These are phyloP conservation scores for Cystobasidiopsis lactophilus DNA, from an alignment of 768 basidiomycete genomes.

Conservation along the genomic window DNA sequence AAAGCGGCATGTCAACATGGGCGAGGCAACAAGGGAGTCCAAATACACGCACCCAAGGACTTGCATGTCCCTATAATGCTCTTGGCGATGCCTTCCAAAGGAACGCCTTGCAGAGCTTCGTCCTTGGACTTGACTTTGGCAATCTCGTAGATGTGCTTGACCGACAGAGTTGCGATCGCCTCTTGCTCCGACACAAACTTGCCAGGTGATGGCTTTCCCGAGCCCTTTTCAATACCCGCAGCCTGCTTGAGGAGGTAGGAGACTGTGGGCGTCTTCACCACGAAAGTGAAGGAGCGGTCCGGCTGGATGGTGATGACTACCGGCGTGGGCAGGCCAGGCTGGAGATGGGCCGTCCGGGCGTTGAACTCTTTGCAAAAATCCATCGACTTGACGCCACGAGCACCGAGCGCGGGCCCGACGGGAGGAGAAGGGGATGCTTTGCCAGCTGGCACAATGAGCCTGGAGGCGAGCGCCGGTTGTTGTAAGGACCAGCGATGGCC, in stretches of 20 bases:
- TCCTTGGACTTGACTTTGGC: conserved; percentile 88
- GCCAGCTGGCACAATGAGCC: conserved; percentile 33
- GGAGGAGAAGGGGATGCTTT: conserved; percentile 92
- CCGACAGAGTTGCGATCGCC: conserved; percentile 52
- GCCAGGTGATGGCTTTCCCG: conserved; percentile 47
- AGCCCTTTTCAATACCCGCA: conserved; percentile 72
- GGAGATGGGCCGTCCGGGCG: conserved; percentile 74
- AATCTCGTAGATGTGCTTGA: conserved; percentile 98
- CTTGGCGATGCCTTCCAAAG: conserved; percentile 66
- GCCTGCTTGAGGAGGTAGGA: conserved; percentile 78
- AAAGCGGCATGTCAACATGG: too few species aligned
- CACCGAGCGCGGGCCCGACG: conserved; percentile 89
- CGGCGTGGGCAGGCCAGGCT: conserved; percentile 64
- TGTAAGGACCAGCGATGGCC: background rate
- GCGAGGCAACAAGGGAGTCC: background rate
- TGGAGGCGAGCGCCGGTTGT: background rate
- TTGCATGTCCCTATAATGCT: conserved; percentile 72
- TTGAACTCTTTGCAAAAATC: conserved; percentile 99
- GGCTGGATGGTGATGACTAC: conserved; percentile 84
- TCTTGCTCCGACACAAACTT: conserved; percentile 19
- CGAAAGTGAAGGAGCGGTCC: conserved; percentile 83
- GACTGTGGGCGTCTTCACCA: conserved; percentile 69
- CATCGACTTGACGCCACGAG: conserved; percentile 95
- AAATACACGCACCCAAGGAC: conserved; percentile 39
- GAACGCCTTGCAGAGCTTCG: conserved; percentile 59